Conservation (phyloP, 148 eudicot species). For the Fagopyrum tataricum region DNA sequence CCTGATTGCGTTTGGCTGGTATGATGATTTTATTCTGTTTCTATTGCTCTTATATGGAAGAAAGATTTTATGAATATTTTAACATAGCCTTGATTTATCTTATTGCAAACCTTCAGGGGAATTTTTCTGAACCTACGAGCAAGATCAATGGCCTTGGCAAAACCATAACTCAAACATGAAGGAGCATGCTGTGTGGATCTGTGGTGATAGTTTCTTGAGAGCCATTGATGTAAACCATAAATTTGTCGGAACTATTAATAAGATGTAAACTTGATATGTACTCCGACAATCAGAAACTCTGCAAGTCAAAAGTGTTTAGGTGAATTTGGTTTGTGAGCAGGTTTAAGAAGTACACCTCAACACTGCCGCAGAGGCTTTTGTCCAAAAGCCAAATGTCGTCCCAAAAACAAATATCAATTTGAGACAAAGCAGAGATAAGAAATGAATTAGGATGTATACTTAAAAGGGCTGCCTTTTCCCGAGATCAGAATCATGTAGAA, state of each 20-base stretch:
- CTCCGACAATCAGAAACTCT: neutral
- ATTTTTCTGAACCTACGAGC: slow-evolving; percentile 86
- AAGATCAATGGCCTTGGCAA: slow-evolving; percentile 43
- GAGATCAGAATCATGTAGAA: too few relatives aligned
- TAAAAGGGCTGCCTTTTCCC: too few relatives aligned
- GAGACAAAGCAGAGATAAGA: too few relatives aligned
- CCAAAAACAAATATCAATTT: too few relatives aligned
- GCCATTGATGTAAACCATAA: neutral
- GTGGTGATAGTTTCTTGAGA: slow-evolving; percentile 3
- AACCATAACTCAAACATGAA: slow-evolving; percentile 26
- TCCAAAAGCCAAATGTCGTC: too few relatives aligned
- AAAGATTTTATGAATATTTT: neutral
- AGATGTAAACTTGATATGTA: neutral
- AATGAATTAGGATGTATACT: too few relatives aligned
- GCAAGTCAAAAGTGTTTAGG: neutral
- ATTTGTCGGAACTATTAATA: neutral
- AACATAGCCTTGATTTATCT: neutral
- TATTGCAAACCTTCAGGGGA: slow-evolving; percentile 44
- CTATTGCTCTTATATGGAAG: neutral
- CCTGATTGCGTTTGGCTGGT: slow-evolving; percentile 78
- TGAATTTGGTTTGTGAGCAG: neutral
- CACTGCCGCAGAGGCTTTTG: too few relatives aligned
- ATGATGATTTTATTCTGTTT: slow-evolving; percentile 5
- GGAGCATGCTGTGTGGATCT: neutral
- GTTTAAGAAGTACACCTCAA: too few relatives aligned